Base-by-base conservation (phyloP, 2,329 filamentous ascomycete genomes). In the Pestalotiopsis sp. region DNA sequence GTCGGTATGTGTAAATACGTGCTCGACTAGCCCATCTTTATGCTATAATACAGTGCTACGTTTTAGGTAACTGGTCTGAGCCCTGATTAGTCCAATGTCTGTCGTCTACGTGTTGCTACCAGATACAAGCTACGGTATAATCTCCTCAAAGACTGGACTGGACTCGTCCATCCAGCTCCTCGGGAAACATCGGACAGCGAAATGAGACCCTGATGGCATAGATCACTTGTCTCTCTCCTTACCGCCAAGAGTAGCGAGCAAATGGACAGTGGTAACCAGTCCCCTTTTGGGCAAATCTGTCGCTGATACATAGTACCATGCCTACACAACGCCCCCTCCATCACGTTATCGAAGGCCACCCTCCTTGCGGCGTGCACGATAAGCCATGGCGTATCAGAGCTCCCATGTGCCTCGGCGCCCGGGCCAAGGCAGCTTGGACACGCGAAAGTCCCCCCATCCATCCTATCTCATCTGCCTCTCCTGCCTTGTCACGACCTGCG, bases 351-450 rank as follows among this genome's bases (percentile, higher is more conserved):
- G 27, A 62, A 36, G 31, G 52, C 9, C 52, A 60, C 52, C 57
- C 23, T 45, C n/a, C 57, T 52, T 52, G 52, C 31, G 17, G 31
- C n/a, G 36, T 6, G 13, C 36, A 56, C 56, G 64, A 66, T 66
- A 66, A 66, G 64, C 41, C 64, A 14, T 11, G 39, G 64, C 64
- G 57, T 59, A 66, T 66, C 64, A 66, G 52, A 59, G 23, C 52
- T 27, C 14, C 57, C 52, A 66, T 59, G 57, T 59, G 57, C 36
- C 52, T 66, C 31, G 13, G 56, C 14, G 20, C 13, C 23, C 45
- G 64, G 49, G 17, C 12, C 20, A 20, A 49, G 23, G 61, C 36
- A 52, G 25, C 52, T n/a, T 56, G 6, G 56, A 38, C 13, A 60
- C 38, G 31, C 31, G 39, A n/a, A n/a, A 20, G n/a, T 61, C 1